These are phyloP conservation scores for Debaryomycetaceae sp. DNA, from an alignment of 1,139 yeast species.

Conservation along the genomic window DNA sequence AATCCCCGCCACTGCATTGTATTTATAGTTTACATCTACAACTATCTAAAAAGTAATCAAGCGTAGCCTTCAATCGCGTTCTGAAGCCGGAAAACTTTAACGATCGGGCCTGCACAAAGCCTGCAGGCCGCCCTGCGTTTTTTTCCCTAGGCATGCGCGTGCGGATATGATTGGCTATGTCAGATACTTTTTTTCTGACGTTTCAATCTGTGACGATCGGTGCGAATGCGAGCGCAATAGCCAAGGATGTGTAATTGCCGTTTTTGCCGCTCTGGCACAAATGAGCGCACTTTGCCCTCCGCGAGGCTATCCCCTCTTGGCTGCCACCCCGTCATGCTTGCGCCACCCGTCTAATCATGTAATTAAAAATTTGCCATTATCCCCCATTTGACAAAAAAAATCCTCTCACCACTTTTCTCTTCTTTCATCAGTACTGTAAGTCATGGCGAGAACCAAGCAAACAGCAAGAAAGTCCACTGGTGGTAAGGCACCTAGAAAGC, in stretches of 20 bases:
- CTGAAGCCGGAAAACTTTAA: too few relatives aligned
- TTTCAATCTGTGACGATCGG: too few relatives aligned
- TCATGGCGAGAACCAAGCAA: constrained; percentile 52
- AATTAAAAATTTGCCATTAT: background rate
- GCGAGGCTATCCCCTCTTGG: background rate
- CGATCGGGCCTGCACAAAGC: too few relatives aligned
- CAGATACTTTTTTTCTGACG: too few relatives aligned
- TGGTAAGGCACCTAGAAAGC: constrained; percentile 54
- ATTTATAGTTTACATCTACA: constrained; percentile 8
- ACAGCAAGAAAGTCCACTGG: constrained; percentile 54
- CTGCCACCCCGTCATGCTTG: background rate
- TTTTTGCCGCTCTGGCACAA: constrained; percentile 1
- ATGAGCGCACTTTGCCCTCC: too few relatives aligned
- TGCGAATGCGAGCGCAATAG: constrained; percentile 1
- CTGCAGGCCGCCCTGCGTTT: too few relatives aligned
- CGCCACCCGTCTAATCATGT: background rate
- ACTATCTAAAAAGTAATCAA: background rate
- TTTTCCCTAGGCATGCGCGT: background rate
- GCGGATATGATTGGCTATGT: constrained; percentile 5
- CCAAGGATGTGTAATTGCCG: background rate
- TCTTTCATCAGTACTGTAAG: constrained; percentile 7
- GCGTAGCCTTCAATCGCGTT: too few relatives aligned
- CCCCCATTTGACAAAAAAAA: background rate
- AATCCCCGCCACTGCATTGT: constrained; percentile 8
- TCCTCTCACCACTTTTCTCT: constrained; percentile 5